These are phyloP conservation scores for Mycena alexandri DNA, from an alignment of 768 basidiomycete species.

Conservation along the genomic window DNA sequence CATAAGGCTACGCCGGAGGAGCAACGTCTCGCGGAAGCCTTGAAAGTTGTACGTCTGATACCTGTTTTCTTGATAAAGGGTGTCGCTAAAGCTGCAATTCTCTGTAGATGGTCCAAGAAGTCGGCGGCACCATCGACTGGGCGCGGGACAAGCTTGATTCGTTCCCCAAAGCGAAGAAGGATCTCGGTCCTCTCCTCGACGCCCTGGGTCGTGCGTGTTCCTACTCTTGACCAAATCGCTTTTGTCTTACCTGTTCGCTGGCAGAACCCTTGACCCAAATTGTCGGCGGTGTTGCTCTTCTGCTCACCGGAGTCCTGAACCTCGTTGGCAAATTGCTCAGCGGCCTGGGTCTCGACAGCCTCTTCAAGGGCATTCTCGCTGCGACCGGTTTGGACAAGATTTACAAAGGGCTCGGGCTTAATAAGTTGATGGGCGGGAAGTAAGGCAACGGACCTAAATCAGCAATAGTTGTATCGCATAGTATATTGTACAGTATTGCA, in stretches of 20 bases:
- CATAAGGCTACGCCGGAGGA: conserved; percentile 53
- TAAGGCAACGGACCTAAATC: not conserved
- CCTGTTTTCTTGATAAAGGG: too few species aligned
- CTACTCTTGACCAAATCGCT: not conserved
- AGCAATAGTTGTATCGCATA: too few species aligned
- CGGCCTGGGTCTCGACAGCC: conserved; percentile 48
- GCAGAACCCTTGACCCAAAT: conserved; percentile 48
- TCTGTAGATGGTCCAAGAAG: conserved; percentile 49
- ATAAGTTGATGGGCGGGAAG: not conserved
- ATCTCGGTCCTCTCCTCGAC: too few species aligned
- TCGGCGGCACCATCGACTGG: conserved; percentile 32
- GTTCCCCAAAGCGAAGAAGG: too few species aligned
- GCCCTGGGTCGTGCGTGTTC: conserved; percentile 38
- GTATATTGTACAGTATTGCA: too few species aligned
- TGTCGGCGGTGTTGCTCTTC: conserved; percentile 50
- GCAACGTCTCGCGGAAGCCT: conserved; percentile 51
- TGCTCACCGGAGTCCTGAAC: conserved; percentile 51
- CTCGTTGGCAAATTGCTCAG: conserved; percentile 48
- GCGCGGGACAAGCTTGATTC: too few species aligned
- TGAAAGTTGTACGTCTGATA: conserved; percentile 46
- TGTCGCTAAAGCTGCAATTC: too few species aligned
- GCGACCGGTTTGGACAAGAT: too few species aligned
- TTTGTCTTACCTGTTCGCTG: conserved; percentile 19
- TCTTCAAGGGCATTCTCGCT: conserved; percentile 16
- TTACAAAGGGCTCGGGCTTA: conserved; percentile 49